Evolutionary conservation across 2,329 filamentous ascomycete species (phyloP).

Genomic region (Epichloe coenophiala): DNA sequence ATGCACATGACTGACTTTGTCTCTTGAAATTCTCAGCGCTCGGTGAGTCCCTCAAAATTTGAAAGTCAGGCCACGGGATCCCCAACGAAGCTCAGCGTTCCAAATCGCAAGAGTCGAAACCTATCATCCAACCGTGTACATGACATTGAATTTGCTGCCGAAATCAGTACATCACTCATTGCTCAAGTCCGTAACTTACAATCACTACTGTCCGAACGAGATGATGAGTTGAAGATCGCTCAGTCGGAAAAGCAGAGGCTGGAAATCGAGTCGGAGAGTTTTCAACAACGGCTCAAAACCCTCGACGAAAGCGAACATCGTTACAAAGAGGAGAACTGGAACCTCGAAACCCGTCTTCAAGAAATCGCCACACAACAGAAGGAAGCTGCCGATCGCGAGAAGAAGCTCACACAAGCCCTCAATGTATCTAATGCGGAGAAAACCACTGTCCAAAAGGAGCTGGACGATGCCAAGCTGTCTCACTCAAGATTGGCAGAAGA

Average conservation of each 20-base stretch:
- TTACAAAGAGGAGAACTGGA: constrained; percentile 99
- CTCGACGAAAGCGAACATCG: constrained; percentile 89
- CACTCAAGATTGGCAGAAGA: constrained; percentile 74
- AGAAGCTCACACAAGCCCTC: constrained; percentile 62
- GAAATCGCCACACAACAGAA: constrained; percentile 62
- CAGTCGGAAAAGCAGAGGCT: constrained; percentile 65
- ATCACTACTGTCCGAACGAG: constrained; percentile 69
- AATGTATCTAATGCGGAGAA: constrained; percentile 62
- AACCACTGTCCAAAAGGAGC: constrained; percentile 62
- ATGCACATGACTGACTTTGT: background rate
- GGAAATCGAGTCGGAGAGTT: constrained; percentile 67
- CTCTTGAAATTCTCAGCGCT: constrained; percentile 35
- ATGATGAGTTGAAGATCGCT: constrained; percentile 66
- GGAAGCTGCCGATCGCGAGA: constrained; percentile 70
- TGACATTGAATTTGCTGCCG: constrained; percentile 95
- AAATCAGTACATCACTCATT: constrained; percentile 89
- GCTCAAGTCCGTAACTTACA: constrained; percentile 90
- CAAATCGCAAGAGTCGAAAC: constrained; percentile 79
- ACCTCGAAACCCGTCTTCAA: constrained; percentile 81
- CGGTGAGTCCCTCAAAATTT: constrained; percentile 63
- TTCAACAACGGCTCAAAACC: constrained; percentile 65
- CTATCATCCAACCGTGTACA: constrained; percentile 80
- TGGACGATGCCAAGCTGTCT: constrained; percentile 76
- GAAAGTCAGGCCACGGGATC: constrained; percentile 74
- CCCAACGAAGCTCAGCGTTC: constrained; percentile 77